A percentile compares a stretch with the other conserved stretches of the same genome.
Conservation (phyloP, 1,139 yeast genomes). For the Saccharomyces hybrid region DNA sequence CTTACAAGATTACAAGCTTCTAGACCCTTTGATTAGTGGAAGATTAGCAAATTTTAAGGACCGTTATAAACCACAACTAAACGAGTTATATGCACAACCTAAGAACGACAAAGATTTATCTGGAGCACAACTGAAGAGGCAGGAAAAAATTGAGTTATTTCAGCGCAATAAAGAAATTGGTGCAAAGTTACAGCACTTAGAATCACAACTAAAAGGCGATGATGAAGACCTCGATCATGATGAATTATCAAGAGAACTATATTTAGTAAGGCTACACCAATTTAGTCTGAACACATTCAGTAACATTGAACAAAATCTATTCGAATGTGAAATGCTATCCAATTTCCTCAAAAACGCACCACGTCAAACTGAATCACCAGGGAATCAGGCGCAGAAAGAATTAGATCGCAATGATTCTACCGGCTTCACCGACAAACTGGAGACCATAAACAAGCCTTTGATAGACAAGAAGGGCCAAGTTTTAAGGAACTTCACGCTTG, state of each 20-base stretch:
- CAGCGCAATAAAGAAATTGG: constrained; percentile 51
- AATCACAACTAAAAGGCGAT: constrained; percentile 24
- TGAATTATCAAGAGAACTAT: constrained; percentile 48
- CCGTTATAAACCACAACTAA: constrained; percentile 37
- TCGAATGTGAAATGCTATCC: constrained; percentile 22
- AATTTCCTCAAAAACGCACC: constrained; percentile 23
- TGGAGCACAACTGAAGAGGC: constrained; percentile 52
- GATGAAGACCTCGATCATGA: constrained; percentile 40
- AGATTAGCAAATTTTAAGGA: constrained; percentile 37
- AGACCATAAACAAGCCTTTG: constrained; percentile 37
- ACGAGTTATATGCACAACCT: constrained; percentile 30
- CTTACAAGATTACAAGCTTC: constrained; percentile 38
- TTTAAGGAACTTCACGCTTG: constrained; percentile 75
- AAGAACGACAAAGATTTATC: constrained; percentile 17
- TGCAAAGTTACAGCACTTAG: constrained; percentile 36
- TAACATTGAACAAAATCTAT: constrained; percentile 28
- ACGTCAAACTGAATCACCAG: constrained; percentile 12
- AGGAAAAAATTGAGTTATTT: constrained; percentile 64
- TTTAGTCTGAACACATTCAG: constrained; percentile 47
- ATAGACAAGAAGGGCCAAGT: constrained; percentile 67
- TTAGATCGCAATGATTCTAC: constrained; percentile 23
- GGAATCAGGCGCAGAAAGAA: constrained; percentile 9
- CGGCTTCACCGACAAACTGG: constrained; percentile 50
- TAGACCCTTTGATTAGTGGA: constrained; percentile 36
- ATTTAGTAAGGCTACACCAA: constrained; percentile 47